Conservation (phyloP, 2,329 filamentous ascomycete genomes). For the Trichoderma aggressivum region DNA sequence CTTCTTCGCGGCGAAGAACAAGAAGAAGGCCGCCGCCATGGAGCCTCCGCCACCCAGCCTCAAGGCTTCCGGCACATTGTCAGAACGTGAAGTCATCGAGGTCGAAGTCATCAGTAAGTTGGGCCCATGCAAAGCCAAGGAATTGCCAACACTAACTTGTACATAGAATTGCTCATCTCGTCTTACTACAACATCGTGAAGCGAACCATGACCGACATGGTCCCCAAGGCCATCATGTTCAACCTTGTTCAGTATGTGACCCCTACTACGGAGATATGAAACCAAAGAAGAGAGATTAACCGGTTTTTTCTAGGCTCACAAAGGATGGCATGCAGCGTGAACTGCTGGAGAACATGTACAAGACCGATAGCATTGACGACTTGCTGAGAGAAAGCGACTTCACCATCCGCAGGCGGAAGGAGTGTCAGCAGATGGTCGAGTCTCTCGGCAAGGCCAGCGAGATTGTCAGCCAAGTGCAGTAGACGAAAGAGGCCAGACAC, state of each 20-base stretch:
- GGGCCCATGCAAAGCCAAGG: neutral
- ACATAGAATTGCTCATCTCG: slow-evolving; percentile 80
- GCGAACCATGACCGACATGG: slow-evolving; percentile 99
- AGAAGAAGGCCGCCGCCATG: slow-evolving; percentile 99
- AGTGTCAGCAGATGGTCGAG: slow-evolving; percentile 99
- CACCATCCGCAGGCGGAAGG: slow-evolving; percentile 89
- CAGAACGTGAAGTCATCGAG: slow-evolving; percentile 90
- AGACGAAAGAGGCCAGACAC: slow-evolving; percentile 24
- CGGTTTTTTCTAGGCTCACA: slow-evolving; percentile 60
- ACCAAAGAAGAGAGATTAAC: neutral
- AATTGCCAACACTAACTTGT: slow-evolving; percentile 18
- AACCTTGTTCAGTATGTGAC: slow-evolving; percentile 83
- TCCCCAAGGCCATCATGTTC: slow-evolving; percentile 98
- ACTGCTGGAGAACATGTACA: slow-evolving; percentile 96
- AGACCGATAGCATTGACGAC: slow-evolving; percentile 83
- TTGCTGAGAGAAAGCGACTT: slow-evolving; percentile 98
- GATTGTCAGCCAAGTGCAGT: slow-evolving; percentile 83
- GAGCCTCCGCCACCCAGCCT: slow-evolving; percentile 88
- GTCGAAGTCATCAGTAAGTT: slow-evolving; percentile 95
- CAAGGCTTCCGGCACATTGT: slow-evolving; percentile 90
- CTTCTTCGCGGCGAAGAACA: slow-evolving; percentile 99
- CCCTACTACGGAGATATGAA: neutral
- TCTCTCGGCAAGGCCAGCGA: slow-evolving; percentile 84
- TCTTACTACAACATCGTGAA: slow-evolving; percentile 99
- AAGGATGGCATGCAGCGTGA: slow-evolving; percentile 99